phyloP scores from a whole-genome alignment of 2,329 filamentous ascomycete genomes.

The Claviceps humidiphila region DNA sequence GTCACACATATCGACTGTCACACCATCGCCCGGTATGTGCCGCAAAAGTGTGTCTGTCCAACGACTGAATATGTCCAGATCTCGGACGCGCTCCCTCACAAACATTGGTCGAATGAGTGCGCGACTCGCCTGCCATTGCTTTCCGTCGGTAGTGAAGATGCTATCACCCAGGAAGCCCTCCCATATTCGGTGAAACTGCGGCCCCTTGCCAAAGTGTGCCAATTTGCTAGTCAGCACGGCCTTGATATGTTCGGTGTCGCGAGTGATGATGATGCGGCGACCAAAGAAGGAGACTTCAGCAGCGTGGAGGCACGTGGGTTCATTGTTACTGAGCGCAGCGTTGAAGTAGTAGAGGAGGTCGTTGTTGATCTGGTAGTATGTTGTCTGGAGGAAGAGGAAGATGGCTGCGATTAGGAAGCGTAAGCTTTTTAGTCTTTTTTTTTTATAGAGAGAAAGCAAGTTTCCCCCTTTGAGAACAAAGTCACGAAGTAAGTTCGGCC shows the following conservation, averaged over 20 bases:
- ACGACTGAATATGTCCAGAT: slow-evolving; percentile 63
- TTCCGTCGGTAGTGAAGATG: slow-evolving; percentile 70
- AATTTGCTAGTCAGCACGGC: slow-evolving; percentile 79
- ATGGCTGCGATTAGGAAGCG: neutral
- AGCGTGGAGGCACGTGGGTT: neutral
- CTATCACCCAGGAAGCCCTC: slow-evolving; percentile 58
- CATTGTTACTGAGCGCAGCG: neutral
- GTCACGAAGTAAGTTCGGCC: neutral
- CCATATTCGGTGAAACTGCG: slow-evolving; percentile 63
- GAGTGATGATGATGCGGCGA: slow-evolving; percentile 55
- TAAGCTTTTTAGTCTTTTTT: neutral
- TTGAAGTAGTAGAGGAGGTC: slow-evolving; percentile 1
- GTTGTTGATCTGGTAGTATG: slow-evolving; percentile 4
- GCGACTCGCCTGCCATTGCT: slow-evolving; percentile 63
- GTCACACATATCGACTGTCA: slow-evolving; percentile 1
- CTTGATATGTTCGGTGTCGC: slow-evolving; percentile 81
- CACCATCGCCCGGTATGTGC: neutral
- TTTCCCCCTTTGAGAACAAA: too few species aligned
- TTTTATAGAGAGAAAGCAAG: neutral
- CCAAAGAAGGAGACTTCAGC: slow-evolving; percentile 43
- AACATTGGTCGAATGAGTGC: slow-evolving; percentile 77
- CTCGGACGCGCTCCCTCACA: slow-evolving; percentile 67
- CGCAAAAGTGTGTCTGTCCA: slow-evolving; percentile 7
- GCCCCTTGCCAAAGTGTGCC: slow-evolving; percentile 66
- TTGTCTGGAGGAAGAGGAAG: slow-evolving; percentile 4